A percentile compares a stretch with the other conserved stretches of the same genome.
phyloP scores from a whole-genome alignment of 495 filamentous ascomycete species.

The Podospora sp. region DNA sequence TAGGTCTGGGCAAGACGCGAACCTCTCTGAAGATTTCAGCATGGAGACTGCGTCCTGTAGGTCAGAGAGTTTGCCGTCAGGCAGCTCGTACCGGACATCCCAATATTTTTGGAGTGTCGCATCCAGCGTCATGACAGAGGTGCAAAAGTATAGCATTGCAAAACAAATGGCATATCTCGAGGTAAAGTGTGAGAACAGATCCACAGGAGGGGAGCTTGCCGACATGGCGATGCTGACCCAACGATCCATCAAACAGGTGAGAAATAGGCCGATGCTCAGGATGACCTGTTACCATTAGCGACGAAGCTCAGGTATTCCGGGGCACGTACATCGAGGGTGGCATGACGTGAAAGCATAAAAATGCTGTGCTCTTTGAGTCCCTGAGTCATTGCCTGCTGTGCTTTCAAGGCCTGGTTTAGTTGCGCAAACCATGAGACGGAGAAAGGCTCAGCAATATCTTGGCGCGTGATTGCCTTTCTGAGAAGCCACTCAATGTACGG shows the following conservation, averaged over 20 bases:
- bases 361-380: conserved; percentile 39
- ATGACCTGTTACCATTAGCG: conserved; percentile 23
- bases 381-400: conserved; percentile 30
- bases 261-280: conserved; percentile 35
- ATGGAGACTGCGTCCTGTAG: conserved; percentile 17
- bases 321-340: conserved; percentile 23
- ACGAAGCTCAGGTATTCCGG: neutral
- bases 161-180: conserved; percentile 36
- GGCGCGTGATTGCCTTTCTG: conserved; percentile 1
- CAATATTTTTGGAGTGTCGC: conserved; percentile 29
- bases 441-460: conserved; percentile 19
- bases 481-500: conserved; percentile 37
- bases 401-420: conserved; percentile 29
- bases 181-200: conserved; percentile 26
- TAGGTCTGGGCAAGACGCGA: neutral
- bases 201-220: conserved; percentile 13
- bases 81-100: conserved; percentile 25
- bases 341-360: conserved; percentile 35
- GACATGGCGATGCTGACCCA: conserved; percentile 36
- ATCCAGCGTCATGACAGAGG: conserved; percentile 31
- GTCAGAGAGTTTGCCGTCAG: conserved; percentile 24
- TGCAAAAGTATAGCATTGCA: conserved; percentile 36
- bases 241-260: conserved; percentile 36
- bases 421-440: conserved; percentile 34
- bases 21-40: conserved; percentile 24